Evolutionary conservation across 2,329 filamentous ascomycete species (phyloP), one percentile per base, ranked within the genome.

Genomic region (Neobulgaria alba): DNA sequence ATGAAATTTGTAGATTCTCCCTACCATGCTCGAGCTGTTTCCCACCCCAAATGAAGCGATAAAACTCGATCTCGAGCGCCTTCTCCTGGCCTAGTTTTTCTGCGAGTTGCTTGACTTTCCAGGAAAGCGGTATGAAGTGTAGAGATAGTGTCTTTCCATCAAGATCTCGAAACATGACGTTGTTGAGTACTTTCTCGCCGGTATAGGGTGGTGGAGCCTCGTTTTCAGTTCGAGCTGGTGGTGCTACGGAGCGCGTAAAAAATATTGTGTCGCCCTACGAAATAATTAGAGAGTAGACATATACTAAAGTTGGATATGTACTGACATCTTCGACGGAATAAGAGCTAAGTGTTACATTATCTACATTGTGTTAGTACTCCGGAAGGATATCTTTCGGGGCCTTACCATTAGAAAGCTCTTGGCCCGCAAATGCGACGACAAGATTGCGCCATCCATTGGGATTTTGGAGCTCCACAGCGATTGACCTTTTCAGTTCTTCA

Each of bases 21-120:
- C 18, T 35, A 43, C 41, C 35, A 17, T 43, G 35, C n/a, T 38
- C 20, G 9, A 43, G 36, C 14, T 38, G 41, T 16, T 43, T 43
- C 2, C 30, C 35, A 12, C 41, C 35, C 41, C 41, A 43, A 5
- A 43, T 16, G 14, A 38, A 35, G 10, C 41, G 19, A 12, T 34
- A 43, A 12, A 38, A 20, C 7, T 43, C 41, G 14, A 39, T 14
- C 10, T 38, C 36, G 4, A 43, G 3, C 5, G 36, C 14, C 17
- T 43, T 38, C 31, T 43, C 41, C 9, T 21, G 8, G 1, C 41
- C 36, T 15, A 43, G 16, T 26, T 38, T 43, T 17, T 43, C 16
- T n/a, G 17, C 9, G 10, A 43, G 31, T 14, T 38, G 18, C 15
- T 30, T 29, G 16, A 43, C 31, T 21, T 26, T 43, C 41, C 35